phyloP scores from a whole-genome alignment of 2,329 filamentous ascomycete genomes.

The Gnomoniopsis smithogilvyi region DNA sequence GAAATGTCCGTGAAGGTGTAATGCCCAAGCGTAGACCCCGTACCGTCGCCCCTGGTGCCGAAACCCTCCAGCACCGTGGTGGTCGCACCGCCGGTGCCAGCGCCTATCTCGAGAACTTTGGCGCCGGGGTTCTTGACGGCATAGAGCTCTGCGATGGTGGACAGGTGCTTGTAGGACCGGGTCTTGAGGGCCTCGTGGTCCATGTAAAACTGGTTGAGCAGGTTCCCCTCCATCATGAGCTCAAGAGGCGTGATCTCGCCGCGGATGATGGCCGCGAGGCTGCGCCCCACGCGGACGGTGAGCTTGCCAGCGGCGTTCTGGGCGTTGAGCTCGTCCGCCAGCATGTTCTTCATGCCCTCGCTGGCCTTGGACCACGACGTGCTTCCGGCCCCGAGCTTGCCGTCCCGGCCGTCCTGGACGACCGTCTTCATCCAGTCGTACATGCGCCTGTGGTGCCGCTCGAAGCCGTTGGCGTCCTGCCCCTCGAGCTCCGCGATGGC shows the following conservation, averaged over 20 bases:
- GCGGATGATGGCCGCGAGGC: constrained; percentile 29
- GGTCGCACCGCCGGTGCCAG: too few species aligned
- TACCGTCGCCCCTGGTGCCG: background rate
- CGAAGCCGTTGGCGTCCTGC: too few species aligned
- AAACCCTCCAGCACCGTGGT: constrained; percentile 9
- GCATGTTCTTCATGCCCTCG: background rate
- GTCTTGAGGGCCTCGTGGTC: constrained; percentile 24
- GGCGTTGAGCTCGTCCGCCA: constrained; percentile 14
- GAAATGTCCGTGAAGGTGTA: constrained; percentile 42
- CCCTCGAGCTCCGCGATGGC: too few species aligned
- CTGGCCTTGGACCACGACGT: background rate
- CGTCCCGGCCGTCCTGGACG: background rate
- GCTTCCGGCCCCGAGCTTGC: constrained; percentile 1
- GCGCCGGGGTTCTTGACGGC: constrained; percentile 21
- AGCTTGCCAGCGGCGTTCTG: constrained; percentile 27
- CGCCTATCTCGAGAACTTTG: too few species aligned
- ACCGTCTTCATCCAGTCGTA: background rate
- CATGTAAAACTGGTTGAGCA: constrained; percentile 29
- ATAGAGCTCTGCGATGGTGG: background rate
- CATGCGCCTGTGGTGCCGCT: background rate
- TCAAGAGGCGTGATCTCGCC: constrained; percentile 31
- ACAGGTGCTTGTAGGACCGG: constrained; percentile 8
- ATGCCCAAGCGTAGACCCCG: background rate
- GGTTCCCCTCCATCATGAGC: constrained; percentile 29
- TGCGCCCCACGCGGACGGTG: constrained; percentile 25